Base-by-base conservation (phyloP, 176 grass and related monocot genomes). In the Oryza meridionalis region DNA sequence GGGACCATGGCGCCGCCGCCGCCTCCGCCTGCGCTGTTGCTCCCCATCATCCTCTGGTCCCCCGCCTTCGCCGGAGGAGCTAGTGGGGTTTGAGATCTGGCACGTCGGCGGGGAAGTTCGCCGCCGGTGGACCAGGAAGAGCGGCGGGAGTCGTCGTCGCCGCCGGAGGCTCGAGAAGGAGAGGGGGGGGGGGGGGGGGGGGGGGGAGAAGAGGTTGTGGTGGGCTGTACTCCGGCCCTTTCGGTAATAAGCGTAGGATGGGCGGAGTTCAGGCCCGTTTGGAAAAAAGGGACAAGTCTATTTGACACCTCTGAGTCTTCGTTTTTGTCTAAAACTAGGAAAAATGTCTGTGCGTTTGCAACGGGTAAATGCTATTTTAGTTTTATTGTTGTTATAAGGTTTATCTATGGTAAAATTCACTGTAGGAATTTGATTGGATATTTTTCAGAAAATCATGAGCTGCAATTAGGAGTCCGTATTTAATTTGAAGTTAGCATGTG, bases 31-130 rank as follows among this genome's bases (percentile, higher is more conserved):
- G 68, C 75, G 75, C 81, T 83, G 63, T 90, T 90, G 75, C 88
- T 79, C 70, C 84, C 76, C 88, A 87, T 90, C 88, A 87, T 87
- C 84, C 75, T 90, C 80, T 21, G 37, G 74, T 42, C 74, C n/a
- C 33, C 58, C 25, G 43, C 12, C 69, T 35, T 58, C 68, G 64
- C 9, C 9, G 70, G 17, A 58, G 40, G 31, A 67, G 65, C 65
- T 4, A 37, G 59, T 21, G 29, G 40, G 50, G 11, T 50, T 43
- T 46, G 70, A 77, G 65, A 77, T 59, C 82, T 12, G 12, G n/a
- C 74, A 44, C 67, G 12, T 7, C 10, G 44, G 44, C 17, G 24
- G 22, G 35, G 68, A 46, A 72, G 19, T 5, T 32, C 67, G 55
- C 55, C 42, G 69, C 7, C 68, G 58, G 15, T 46, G 76, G 63